These are phyloP conservation scores for Tilletia indica DNA, from an alignment of 1,284 basidiomycete genomes.

Conservation along the genomic window DNA sequence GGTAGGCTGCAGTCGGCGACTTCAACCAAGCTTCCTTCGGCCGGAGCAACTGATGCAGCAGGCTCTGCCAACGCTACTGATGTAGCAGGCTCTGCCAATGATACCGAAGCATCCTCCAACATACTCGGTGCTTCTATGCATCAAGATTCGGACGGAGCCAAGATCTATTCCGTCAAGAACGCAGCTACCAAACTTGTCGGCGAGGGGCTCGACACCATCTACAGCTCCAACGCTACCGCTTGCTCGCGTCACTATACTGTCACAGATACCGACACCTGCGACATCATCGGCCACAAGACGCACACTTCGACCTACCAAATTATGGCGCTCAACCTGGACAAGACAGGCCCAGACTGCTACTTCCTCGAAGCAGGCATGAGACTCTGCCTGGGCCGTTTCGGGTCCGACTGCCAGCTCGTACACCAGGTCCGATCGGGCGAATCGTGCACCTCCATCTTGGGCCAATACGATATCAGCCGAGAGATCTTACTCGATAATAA, in stretches of 20 bases:
- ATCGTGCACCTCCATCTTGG: slow-evolving; percentile 39
- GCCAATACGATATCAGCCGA: slow-evolving; percentile 36
- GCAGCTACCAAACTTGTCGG: slow-evolving; percentile 4
- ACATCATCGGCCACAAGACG: slow-evolving; percentile 67
- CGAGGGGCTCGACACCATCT: slow-evolving; percentile 15
- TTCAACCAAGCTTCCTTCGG: not conserved
- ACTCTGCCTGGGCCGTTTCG: slow-evolving; percentile 47
- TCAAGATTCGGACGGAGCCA: not conserved
- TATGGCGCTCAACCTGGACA: slow-evolving; percentile 63
- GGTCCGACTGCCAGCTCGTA: slow-evolving; percentile 49
- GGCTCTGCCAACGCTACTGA: not conserved
- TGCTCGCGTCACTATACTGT: slow-evolving; percentile 68
- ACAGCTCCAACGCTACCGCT: slow-evolving; percentile 46
- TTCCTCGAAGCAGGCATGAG: slow-evolving; percentile 63
- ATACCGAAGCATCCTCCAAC: not conserved
- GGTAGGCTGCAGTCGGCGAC: not conserved
- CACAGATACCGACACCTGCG: slow-evolving; percentile 66
- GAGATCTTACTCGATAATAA: slow-evolving; percentile 41
- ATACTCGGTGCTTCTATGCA: not conserved
- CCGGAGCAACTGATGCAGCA: not conserved
- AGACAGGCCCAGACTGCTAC: slow-evolving; percentile 63
- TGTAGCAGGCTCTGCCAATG: not conserved
- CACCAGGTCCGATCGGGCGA: slow-evolving; percentile 34
- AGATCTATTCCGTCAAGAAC: slow-evolving; percentile 1
- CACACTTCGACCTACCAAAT: slow-evolving; percentile 75